Percentiles rank a stretch among this genome's conserved stretches.
These are phyloP conservation scores for Miscanthus lutarioriparius DNA, from an alignment of 176 grass and related monocot genomes.

Conservation along the genomic window DNA sequence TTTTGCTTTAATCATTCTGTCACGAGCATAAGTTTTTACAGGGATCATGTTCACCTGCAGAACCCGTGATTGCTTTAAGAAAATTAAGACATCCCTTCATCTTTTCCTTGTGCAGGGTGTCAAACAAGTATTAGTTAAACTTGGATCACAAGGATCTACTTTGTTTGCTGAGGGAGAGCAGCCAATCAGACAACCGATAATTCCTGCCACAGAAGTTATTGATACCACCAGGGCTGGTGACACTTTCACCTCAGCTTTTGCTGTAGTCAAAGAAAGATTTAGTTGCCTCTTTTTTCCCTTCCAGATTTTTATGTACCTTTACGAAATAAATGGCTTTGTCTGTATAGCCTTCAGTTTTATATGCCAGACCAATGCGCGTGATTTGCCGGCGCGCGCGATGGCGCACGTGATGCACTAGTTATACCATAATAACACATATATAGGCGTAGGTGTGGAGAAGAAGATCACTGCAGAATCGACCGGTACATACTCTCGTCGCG, in stretches of 20 bases:
- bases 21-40: background rate
- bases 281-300: no score
- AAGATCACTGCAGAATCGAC: no score
- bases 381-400: no score
- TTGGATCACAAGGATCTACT: constrained; percentile 85
- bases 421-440: no score
- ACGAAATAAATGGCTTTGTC: no score
- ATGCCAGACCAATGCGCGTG: no score
- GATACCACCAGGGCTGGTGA: constrained; percentile 92
- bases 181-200: constrained; percentile 62
- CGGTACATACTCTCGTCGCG: no score
- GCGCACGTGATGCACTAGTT: no score
- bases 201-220: constrained; percentile 72
- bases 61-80: background rate
- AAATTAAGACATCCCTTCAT: background rate
- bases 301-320: no score
- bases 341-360: no score
- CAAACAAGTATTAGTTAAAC: constrained; percentile 87
- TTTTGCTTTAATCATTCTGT: constrained; percentile 1
- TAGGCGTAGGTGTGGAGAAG: no score
- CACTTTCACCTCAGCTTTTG: constrained; percentile 96
- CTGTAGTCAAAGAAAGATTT: constrained; percentile 35
- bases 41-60: background rate
- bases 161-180: constrained; percentile 85
- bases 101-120: constrained; percentile 53